Evolutionary conservation across 2,329 filamentous ascomycete genomes (phyloP), one percentile per base, ranked within the genome.

Genomic region (Fusarium sambucinum): DNA sequence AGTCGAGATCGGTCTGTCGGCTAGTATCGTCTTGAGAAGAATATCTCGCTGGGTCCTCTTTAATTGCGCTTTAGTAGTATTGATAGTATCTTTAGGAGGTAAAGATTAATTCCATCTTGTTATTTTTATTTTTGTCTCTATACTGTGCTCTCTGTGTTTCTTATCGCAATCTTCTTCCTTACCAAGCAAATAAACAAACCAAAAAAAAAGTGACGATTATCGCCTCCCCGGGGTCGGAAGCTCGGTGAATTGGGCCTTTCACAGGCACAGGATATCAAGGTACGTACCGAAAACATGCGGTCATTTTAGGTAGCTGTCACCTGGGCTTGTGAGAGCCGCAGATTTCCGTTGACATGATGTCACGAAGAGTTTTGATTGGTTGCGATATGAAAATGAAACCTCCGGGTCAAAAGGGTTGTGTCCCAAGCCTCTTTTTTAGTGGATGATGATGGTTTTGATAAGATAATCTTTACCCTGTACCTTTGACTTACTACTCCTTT

Each of bases 301-400:
- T 62, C 62, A 66, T 66, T 61, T 32, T 47, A 55, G n/a, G n/a
- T n/a, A n/a, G 32, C 47, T 50, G 54, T 50, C 46, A 65, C 19
- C 32, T 52, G 55, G 50, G 55, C 45, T 41, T 40, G 8, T 42
- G 41, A 71, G 66, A 69, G 72, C 72, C 70, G 72, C 63, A 51
- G 40, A 52, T 74, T 74, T 61, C 66, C 68, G 72, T 51, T 3
- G n/a, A 56, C 68, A 67, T 74, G 63, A 70, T 69, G 62, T 66
- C 69, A 73, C 46, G 12, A 10, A 13, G 50, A 0, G 6, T 1
- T 53, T 9, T 73, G 41, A 74, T 74, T 74, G 72, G 72, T 16
- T 59, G 16, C 16, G 11, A 13, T 25, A 8, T 2, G 17, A 30
- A 32, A 21, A 6, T 3, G 17, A 30, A 32, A 21, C 52, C 55